Evolutionary conservation across 495 filamentous ascomycete species (phyloP).

Genomic region (Aspergillus hancockii): DNA sequence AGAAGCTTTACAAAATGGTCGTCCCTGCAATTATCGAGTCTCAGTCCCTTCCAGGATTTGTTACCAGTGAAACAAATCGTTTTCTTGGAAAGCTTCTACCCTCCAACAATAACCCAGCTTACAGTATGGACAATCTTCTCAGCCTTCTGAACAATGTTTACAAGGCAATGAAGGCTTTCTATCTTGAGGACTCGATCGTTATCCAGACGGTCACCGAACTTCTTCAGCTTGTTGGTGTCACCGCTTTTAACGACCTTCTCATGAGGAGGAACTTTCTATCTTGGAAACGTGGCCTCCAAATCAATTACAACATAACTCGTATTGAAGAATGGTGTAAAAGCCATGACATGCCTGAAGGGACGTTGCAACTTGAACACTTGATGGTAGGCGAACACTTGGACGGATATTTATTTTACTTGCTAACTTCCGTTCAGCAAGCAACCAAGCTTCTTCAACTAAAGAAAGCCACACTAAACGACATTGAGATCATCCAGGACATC

Average conservation of each 20-base stretch:
- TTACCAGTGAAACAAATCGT: constrained; percentile 95
- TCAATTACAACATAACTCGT: constrained; percentile 99
- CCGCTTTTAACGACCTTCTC: constrained; percentile 96
- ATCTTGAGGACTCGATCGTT: constrained; percentile 92
- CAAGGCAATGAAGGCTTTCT: constrained; percentile 98
- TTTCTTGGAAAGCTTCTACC: constrained; percentile 97
- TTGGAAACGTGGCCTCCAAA: constrained; percentile 98
- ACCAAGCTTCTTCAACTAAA: constrained; percentile 98
- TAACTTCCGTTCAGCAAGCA: constrained; percentile 70
- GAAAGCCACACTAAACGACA: constrained; percentile 98
- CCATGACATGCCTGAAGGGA: constrained; percentile 99
- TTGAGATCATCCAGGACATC: constrained; percentile 99
- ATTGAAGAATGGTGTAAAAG: constrained; percentile 99
- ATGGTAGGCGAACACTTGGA: constrained; percentile 62
- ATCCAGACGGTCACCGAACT: constrained; percentile 95
- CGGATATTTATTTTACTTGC: constrained; percentile 1
- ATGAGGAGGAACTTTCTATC: constrained; percentile 98
- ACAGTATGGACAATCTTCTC: constrained; percentile 98
- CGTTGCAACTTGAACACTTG: constrained; percentile 94
- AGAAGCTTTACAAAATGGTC: constrained; percentile 99
- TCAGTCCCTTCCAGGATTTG: constrained; percentile 95
- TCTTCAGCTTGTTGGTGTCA: constrained; percentile 90
- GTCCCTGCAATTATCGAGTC: constrained; percentile 99
- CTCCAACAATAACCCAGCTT: constrained; percentile 82
- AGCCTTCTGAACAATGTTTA: constrained; percentile 96